A percentile compares a stretch with the other conserved stretches of the same genome.
Evolutionary conservation across 2,329 filamentous ascomycete species (phyloP).

Genomic region (Claviceps citrina): DNA sequence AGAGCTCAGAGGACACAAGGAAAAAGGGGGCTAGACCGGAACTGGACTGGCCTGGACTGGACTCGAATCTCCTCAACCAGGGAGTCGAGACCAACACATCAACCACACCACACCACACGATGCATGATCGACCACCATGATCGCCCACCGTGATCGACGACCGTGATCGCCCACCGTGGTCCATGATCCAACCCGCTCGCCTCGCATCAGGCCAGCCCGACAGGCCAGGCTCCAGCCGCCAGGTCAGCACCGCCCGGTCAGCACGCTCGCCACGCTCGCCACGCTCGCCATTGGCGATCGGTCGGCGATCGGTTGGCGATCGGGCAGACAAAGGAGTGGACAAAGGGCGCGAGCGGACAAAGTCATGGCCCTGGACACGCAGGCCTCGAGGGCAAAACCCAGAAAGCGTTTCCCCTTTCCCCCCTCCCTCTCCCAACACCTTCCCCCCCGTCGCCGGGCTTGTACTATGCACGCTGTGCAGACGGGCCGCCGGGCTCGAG

Average conservation of each 20-base stretch:
- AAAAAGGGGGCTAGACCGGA: no score
- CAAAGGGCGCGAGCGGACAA: background rate
- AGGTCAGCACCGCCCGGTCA: no score
- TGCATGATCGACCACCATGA: no score
- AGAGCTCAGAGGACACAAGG: no score
- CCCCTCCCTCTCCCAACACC: constrained; percentile 1
- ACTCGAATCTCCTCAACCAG: no score
- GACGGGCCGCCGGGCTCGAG: constrained; percentile 7
- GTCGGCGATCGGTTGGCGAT: no score
- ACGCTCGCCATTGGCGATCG: background rate
- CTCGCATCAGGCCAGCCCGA: background rate
- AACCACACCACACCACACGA: background rate
- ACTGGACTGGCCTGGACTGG: no score
- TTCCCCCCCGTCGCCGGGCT: constrained; percentile 2
- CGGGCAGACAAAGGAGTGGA: background rate
- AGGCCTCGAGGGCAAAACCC: background rate
- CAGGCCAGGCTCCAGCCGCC: no score
- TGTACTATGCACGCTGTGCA: constrained; percentile 4
- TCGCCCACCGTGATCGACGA: background rate
- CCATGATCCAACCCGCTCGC: background rate
- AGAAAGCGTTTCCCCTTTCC: background rate
- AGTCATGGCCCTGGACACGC: background rate
- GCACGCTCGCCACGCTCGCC: background rate
- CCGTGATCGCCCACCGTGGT: no score
- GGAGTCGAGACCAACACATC: no score